phyloP scores from a whole-genome alignment of 257 asterid genomes.

The Leptodermis oblonga region DNA sequence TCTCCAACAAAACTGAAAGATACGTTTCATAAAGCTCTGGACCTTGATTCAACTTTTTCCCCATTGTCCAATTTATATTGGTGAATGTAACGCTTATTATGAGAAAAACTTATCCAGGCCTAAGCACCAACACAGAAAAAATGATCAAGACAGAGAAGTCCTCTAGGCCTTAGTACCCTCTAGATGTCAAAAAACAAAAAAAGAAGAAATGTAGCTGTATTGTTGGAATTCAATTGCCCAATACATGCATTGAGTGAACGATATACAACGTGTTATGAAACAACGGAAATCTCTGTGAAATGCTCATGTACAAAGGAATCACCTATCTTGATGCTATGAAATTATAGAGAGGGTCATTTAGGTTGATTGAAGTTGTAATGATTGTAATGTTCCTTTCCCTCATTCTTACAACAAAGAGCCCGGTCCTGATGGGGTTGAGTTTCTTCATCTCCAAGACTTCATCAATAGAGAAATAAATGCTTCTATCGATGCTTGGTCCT shows the following conservation, averaged over 20 bases:
- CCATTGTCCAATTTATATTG: conserved; percentile 48
- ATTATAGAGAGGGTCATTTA: conserved; percentile 54
- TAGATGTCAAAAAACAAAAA: conserved; percentile 53
- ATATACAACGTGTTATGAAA: conserved; percentile 63
- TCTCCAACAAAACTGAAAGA: conserved; percentile 53
- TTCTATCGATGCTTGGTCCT: too few relatives aligned
- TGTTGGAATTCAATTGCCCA: conserved; percentile 60
- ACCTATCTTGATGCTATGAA: too few relatives aligned
- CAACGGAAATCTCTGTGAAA: conserved; percentile 62
- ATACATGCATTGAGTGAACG: conserved; percentile 56
- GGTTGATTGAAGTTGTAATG: conserved; percentile 52
- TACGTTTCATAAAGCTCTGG: conserved; percentile 52
- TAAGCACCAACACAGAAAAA: conserved; percentile 49
- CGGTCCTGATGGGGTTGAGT: too few relatives aligned
- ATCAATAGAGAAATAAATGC: too few relatives aligned
- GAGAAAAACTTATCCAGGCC: conserved; percentile 32
- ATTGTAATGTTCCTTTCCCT: conserved; percentile 45
- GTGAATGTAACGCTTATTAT: conserved; percentile 49
- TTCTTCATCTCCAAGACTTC: too few relatives aligned
- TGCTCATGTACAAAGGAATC: too few relatives aligned
- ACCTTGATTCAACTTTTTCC: conserved; percentile 46
- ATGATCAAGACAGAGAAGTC: conserved; percentile 57
- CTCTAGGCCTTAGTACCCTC: conserved; percentile 59
- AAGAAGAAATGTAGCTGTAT: conserved; percentile 42
- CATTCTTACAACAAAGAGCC: conserved; percentile 63